Conservation (phyloP, 1,284 basidiomycete species). For the Mycena sp. region DNA sequence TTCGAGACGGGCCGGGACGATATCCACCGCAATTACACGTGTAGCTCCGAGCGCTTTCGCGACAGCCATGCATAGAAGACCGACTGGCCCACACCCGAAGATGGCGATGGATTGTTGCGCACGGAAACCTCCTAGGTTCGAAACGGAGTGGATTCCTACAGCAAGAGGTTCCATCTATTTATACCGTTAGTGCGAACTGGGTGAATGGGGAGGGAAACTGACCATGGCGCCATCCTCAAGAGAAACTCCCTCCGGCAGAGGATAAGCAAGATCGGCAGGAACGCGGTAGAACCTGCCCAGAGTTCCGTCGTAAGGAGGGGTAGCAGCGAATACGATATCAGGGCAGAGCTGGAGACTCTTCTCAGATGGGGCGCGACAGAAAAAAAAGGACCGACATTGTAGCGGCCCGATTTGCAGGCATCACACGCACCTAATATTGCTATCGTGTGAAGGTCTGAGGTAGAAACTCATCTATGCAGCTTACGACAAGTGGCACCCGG, state of each 20-base stretch:
- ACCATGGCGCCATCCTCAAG: conserved; percentile 90
- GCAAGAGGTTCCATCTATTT: conserved; percentile 93
- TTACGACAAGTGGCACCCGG: conserved; percentile 81
- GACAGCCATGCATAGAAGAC: conserved; percentile 92
- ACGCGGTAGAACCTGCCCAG: conserved; percentile 84
- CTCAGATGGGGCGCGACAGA: neutral
- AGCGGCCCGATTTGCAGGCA: conserved; percentile 80
- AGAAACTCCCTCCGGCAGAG: conserved; percentile 76
- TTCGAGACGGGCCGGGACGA: conserved; percentile 82
- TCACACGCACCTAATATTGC: conserved; percentile 57
- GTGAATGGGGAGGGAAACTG: conserved; percentile 25
- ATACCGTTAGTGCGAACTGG: conserved; percentile 4
- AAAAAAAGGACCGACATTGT: conserved; percentile 64
- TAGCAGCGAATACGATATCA: conserved; percentile 86
- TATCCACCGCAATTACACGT: conserved; percentile 87
- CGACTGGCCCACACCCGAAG: conserved; percentile 94
- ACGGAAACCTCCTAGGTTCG: conserved; percentile 78
- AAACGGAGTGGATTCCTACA: conserved; percentile 91
- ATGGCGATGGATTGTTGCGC: conserved; percentile 80
- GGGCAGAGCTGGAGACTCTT: conserved; percentile 67
- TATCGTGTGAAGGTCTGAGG: conserved; percentile 1
- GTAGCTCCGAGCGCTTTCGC: conserved; percentile 89
- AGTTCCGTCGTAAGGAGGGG: conserved; percentile 91
- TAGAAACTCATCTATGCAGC: conserved; percentile 8
- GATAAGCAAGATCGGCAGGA: conserved; percentile 79